Percentiles rank a stretch among this genome's conserved stretches.
phyloP scores from a whole-genome alignment of 1,284 basidiomycete genomes.

The Cryptococcus sp. region DNA sequence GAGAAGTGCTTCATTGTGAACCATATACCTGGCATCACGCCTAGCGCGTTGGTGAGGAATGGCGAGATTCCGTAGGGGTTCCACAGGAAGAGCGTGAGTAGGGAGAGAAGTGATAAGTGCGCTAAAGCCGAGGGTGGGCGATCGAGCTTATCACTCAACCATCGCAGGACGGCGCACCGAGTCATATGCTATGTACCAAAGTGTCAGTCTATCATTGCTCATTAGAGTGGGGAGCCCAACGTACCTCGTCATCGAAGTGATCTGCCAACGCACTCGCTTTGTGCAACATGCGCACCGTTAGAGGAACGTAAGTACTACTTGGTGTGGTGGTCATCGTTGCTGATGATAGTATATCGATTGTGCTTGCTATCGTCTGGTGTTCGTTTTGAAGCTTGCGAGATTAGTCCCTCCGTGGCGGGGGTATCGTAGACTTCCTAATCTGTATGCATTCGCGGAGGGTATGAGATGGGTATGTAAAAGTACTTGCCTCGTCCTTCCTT shows the following conservation, averaged over 20 bases:
- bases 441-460: too few species aligned
- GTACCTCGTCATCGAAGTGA: constrained; percentile 5
- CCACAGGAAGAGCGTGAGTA: constrained; percentile 11
- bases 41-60: constrained; percentile 8
- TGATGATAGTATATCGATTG: too few species aligned
- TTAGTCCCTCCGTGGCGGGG: too few species aligned
- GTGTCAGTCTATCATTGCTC: too few species aligned
- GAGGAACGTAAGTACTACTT: not conserved
- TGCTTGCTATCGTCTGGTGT: too few species aligned
- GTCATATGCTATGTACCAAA: too few species aligned
- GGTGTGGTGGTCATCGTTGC: too few species aligned
- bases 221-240: not conserved
- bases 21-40: constrained; percentile 3
- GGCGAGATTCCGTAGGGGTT: constrained; percentile 15
- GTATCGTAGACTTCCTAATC: too few species aligned
- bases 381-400: too few species aligned
- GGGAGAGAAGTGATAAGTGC: constrained; percentile 7
- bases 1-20: constrained; percentile 4
- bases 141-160: constrained; percentile 5
- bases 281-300: not conserved
- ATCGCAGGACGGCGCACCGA: too few species aligned
- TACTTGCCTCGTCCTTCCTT: too few species aligned
- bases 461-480: too few species aligned
- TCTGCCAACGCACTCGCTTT: not conserved
- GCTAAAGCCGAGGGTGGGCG: constrained; percentile 18